Evolutionary conservation across 106 monocot species (phyloP).

Genomic region (Alisma plantagoaquatica): DNA sequence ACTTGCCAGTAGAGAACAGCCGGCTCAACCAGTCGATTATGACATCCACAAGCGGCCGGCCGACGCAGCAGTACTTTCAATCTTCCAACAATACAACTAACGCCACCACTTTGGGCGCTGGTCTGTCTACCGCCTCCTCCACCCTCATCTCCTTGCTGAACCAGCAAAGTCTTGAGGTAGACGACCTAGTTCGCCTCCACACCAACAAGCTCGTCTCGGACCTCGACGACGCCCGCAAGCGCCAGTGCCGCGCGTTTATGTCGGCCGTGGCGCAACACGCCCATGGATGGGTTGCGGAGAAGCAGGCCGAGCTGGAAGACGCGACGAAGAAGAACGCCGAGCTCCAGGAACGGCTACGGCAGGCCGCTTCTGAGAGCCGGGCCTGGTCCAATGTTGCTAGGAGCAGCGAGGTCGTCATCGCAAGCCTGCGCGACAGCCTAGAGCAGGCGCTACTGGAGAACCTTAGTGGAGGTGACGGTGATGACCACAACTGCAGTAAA

Average conservation of each 20-base stretch:
- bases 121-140: too few relatives aligned
- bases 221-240: neutral
- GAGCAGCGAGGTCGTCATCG: slow-evolving; percentile 5
- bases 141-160: too few relatives aligned
- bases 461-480: too few relatives aligned
- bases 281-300: slow-evolving; percentile 2
- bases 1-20: slow-evolving; percentile 2
- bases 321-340: slow-evolving; percentile 3
- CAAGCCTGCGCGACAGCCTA: neutral
- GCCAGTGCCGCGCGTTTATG: neutral
- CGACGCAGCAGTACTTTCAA: neutral
- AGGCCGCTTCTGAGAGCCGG: slow-evolving; percentile 6
- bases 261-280: neutral
- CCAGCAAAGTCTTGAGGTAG: slow-evolving; percentile 26
- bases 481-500: too few relatives aligned
- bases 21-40: slow-evolving; percentile 8
- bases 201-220: neutral
- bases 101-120: too few relatives aligned
- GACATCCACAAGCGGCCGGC: slow-evolving; percentile 8
- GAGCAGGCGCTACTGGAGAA: slow-evolving; percentile 12
- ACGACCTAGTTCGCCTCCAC: slow-evolving; percentile 17
- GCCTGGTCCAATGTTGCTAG: slow-evolving; percentile 5
- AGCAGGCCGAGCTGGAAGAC: slow-evolving; percentile 3
- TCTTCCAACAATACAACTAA: too few relatives aligned
- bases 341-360: slow-evolving; percentile 5